phyloP scores from a whole-genome alignment of 2,329 filamentous ascomycete genomes.

The Scleromitrula shiraiana region DNA sequence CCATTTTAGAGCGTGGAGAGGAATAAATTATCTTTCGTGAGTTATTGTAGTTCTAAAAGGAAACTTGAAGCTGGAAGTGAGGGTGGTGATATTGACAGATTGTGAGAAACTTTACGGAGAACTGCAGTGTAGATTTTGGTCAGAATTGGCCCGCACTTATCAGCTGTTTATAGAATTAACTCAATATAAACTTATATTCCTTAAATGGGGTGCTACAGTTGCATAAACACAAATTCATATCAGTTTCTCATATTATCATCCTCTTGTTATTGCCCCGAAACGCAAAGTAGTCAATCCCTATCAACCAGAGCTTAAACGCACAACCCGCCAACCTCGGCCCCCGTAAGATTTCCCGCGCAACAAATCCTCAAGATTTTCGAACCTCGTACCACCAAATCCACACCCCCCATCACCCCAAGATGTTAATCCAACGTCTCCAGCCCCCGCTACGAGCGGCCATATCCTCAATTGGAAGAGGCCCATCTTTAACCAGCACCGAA shows the following conservation, averaged over 20 bases:
- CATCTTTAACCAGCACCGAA: conserved; percentile 7
- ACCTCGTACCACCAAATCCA: not conserved
- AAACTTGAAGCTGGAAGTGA: not conserved
- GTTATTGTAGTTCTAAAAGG: not conserved
- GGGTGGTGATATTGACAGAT: conserved; percentile 8
- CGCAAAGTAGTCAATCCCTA: not conserved
- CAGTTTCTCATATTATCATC: too few species aligned
- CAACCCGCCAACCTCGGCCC: not conserved
- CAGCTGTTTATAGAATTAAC: not conserved
- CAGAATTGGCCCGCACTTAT: not conserved
- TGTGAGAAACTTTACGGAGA: conserved; percentile 4
- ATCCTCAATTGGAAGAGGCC: conserved; percentile 23
- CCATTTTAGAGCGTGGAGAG: conserved; percentile 16
- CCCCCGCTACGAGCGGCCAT: conserved; percentile 36
- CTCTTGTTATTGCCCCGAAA: too few species aligned
- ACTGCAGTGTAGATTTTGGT: not conserved
- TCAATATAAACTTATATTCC: too few species aligned
- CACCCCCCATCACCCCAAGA: conserved; percentile 17
- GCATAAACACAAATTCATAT: too few species aligned
- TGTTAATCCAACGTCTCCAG: conserved; percentile 39
- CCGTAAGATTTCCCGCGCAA: conserved; percentile 4
- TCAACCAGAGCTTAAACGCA: not conserved
- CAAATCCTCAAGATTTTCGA: conserved; percentile 2
- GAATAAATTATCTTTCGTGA: not conserved
- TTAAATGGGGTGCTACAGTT: too few species aligned